phyloP scores from a whole-genome alignment of 1,284 basidiomycete species.

The Golubevia pallescens region DNA sequence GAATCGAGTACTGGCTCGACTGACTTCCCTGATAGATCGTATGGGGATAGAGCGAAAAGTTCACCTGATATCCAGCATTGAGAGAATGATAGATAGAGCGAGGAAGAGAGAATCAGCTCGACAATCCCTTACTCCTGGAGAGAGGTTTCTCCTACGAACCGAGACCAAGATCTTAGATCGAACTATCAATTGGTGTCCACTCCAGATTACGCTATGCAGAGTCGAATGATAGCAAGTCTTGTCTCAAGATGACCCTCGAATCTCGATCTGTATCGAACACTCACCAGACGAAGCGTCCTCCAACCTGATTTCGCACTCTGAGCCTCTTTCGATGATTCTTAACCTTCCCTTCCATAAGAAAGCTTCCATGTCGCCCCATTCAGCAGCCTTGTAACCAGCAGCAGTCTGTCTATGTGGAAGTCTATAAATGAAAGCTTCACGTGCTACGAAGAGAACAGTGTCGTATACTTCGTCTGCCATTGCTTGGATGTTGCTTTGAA shows the following conservation, averaged over 20 bases:
- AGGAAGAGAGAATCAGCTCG: no score
- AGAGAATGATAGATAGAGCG: no score
- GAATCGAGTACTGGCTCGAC: constrained; percentile 96
- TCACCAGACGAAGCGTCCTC: constrained; percentile 46
- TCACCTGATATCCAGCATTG: no score
- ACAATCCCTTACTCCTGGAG: no score
- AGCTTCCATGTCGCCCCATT: constrained; percentile 74
- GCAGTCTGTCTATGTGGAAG: constrained; percentile 11
- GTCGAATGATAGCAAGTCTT: no score
- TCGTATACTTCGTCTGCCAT: no score
- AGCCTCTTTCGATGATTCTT: constrained; percentile 75
- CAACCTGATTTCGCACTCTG: constrained; percentile 46
- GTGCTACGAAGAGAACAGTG: constrained; percentile 80
- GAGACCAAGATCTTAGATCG: no score
- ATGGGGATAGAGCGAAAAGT: constrained; percentile 89
- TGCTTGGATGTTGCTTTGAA: no score
- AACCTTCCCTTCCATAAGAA: constrained; percentile 90
- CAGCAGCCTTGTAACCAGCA: constrained; percentile 63
- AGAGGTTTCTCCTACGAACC: no score
- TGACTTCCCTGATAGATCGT: constrained; percentile 77
- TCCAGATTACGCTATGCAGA: no score
- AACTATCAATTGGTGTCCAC: no score
- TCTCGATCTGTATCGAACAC: constrained; percentile 27
- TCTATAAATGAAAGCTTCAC: constrained; percentile 76
- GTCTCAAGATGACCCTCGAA: no score